A percentile compares a stretch with the other conserved stretches of the same genome.
Conservation (phyloP, 805 yeast genomes). For the Ogataea trehalophila region DNA sequence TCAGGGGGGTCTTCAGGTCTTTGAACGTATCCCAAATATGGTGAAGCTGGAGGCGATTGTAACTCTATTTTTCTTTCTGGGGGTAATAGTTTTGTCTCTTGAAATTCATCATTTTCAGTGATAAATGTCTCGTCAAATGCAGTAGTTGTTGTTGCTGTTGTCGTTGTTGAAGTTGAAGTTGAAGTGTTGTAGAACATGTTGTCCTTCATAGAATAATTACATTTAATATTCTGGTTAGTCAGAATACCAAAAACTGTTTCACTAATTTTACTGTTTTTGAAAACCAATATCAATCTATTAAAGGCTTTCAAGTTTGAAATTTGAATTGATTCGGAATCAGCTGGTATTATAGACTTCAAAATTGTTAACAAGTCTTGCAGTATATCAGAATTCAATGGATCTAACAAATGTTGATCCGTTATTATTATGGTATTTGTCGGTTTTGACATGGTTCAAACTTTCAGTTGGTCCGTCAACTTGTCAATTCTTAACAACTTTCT, state of each 20-base stretch:
- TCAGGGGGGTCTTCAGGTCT: slow-evolving; percentile 32
- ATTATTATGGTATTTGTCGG: slow-evolving; percentile 28
- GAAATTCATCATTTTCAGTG: neutral
- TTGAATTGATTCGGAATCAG: slow-evolving; percentile 14
- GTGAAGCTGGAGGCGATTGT: slow-evolving; percentile 34
- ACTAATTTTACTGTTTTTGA: slow-evolving; percentile 15
- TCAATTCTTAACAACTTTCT: no score
- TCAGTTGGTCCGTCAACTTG: no score
- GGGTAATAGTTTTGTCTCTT: slow-evolving; percentile 11
- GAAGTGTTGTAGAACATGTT: slow-evolving; percentile 4
- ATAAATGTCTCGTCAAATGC: no score
- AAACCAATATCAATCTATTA: slow-evolving; percentile 24
- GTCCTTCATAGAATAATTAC: slow-evolving; percentile 19
- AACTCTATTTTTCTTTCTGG: slow-evolving; percentile 28
- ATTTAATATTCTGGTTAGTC: slow-evolving; percentile 14
- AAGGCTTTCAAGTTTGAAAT: slow-evolving; percentile 23
- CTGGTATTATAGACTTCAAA: slow-evolving; percentile 9
- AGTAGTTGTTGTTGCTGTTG: neutral
- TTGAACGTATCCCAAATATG: slow-evolving; percentile 28
- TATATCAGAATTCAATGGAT: slow-evolving; percentile 13
- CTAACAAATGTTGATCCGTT: slow-evolving; percentile 21
- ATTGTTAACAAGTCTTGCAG: slow-evolving; percentile 14
- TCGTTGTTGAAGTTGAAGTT: neutral
- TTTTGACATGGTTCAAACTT: neutral
- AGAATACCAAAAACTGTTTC: slow-evolving; percentile 12